A percentile compares a stretch with the other conserved stretches of the same genome.
Conservation (phyloP, 306 rosid genomes). For the Medicago lupulina region DNA sequence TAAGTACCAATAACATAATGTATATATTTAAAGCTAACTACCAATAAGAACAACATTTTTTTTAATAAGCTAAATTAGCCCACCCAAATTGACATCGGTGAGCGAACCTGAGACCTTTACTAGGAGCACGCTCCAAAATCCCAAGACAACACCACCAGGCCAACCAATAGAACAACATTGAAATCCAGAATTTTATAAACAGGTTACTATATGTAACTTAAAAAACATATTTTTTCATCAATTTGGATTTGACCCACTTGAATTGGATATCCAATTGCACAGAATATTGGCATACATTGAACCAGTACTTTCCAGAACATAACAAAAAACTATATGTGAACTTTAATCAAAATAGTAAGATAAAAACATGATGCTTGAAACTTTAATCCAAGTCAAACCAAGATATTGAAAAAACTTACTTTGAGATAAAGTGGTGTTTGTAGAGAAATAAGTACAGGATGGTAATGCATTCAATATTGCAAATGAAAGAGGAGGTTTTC, state of each 20-base stretch:
- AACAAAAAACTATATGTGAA: background rate
- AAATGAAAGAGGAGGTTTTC: constrained; percentile 68
- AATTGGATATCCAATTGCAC: constrained; percentile 29
- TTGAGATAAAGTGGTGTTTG: constrained; percentile 38
- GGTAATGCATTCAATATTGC: constrained; percentile 64
- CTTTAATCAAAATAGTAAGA: constrained; percentile 8
- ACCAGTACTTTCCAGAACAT: constrained; percentile 2
- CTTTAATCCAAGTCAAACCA: constrained; percentile 32
- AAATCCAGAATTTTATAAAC: constrained; percentile 15
- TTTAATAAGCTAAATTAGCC: no score
- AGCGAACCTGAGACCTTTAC: no score
- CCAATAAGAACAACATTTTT: no score
- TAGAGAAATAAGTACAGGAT: constrained; percentile 46
- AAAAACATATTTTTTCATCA: background rate
- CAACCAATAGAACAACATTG: background rate
- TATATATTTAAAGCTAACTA: background rate
- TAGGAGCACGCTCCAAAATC: no score
- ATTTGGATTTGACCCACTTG: constrained; percentile 1
- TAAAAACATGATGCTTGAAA: background rate
- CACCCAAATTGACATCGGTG: no score
- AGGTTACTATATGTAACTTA: background rate
- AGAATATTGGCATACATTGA: background rate
- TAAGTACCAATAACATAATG: constrained; percentile 8
- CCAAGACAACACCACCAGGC: no score
- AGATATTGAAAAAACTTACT: constrained; percentile 57